Evolutionary conservation across 2,329 filamentous ascomycete genomes (phyloP), one percentile per base, ranked within the genome.

Genomic region (Fusarium marasasianum): DNA sequence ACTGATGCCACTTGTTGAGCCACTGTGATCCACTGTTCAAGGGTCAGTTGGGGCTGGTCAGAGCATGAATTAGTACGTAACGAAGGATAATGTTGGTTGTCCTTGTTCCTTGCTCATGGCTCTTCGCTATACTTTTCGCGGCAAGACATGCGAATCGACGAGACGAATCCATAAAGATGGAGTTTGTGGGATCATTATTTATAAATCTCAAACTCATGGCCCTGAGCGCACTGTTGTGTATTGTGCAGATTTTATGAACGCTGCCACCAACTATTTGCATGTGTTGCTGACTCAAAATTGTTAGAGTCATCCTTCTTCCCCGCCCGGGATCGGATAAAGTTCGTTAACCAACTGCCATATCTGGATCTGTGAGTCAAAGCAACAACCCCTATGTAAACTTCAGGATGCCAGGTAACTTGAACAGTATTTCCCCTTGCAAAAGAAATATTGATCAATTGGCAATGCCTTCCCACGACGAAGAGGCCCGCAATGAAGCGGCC

Each of bases 401-500:
- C 50, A 26, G 3, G 6, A 7, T n/a, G 5, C 26, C 26, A 26
- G 26, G 26, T 26, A 26, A 26, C 26, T 26, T 26, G 26, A 5
- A 26, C 26, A 26, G 26, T 26, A 26, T 26, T 26, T 26, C 26
- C 26, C 5, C 26, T 4, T 26, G 26, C 26, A 26, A 26, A 26
- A 26, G 26, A 4, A 26, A 26, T 26, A 7, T 26, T 26, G 26
- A 18, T 14, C 20, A 55, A n/a, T 54, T 41, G 26, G 5, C 26
- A 26, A 55, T 55, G 51, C 10, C 14, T 14, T n/a, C 35, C 3
- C 51, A 18, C 22, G 37, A 56, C n/a, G 47, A 72, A 31, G 29
- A 47, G 4, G 29, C 55, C 3, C 12, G 38, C 4, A 53, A 55
- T 18, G 76, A 78, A 62, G 63, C 69, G 22, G 43, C 68, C 6